These are phyloP conservation scores for Eimeria falciformis DNA, from an alignment of 169 alveolate species.

Conservation along the genomic window DNA sequence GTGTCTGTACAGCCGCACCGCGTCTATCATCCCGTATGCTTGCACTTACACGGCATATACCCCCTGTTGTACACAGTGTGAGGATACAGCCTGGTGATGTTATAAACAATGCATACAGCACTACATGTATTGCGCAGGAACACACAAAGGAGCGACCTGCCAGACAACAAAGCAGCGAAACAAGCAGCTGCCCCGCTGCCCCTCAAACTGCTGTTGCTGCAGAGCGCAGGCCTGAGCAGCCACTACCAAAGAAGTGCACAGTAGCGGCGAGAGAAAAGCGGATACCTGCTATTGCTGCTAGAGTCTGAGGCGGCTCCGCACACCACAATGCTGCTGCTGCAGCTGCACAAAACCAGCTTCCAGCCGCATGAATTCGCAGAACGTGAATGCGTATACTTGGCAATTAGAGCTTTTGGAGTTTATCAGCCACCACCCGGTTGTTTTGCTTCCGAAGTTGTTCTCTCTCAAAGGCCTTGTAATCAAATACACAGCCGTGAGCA, in stretches of 20 bases:
- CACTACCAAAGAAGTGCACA: neutral
- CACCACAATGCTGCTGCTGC: conserved; percentile 10
- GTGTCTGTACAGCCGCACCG: conserved; percentile 17
- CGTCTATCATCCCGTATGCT: neutral
- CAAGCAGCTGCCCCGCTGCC: too few species aligned
- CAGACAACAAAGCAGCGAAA: too few species aligned
- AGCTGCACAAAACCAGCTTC: too few species aligned
- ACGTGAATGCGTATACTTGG: neutral
- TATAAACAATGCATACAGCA: too few species aligned
- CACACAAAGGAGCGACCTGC: too few species aligned
- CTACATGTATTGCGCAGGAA: too few species aligned
- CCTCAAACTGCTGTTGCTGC: neutral
- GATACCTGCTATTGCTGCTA: neutral
- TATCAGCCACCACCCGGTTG: conserved; percentile 93
- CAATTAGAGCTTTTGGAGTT: conserved; percentile 90
- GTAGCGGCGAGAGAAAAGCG: neutral
- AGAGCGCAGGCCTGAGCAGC: neutral
- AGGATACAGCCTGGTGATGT: neutral
- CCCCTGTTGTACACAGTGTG: neutral
- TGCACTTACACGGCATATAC: neutral
- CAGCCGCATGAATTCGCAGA: neutral
- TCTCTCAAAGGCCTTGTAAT: conserved; percentile 89
- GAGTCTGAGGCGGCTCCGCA: neutral
- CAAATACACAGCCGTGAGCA: conserved; percentile 93
- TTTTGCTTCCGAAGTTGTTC: conserved; percentile 91